Base-by-base conservation (phyloP, 202 grass and related monocot species). In the Brachypodium distachyon region DNA sequence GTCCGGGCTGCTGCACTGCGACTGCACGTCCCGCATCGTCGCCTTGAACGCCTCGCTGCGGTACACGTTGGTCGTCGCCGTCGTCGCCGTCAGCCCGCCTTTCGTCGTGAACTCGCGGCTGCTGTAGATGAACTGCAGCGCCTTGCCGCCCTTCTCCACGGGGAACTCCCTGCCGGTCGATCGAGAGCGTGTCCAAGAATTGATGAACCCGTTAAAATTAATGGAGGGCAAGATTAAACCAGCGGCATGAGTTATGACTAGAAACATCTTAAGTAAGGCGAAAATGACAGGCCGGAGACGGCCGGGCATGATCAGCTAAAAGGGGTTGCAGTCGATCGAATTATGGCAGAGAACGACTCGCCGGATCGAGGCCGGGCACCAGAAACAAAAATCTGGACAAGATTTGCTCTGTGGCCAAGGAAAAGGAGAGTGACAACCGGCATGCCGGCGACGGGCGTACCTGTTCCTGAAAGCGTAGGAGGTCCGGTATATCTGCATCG, bases 401-500 rank as follows among this genome's bases (percentile, higher is more conserved):
- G 40, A 68, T 44, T 44, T 42, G 21, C 62, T 41, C n/a, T 6
- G n/a, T n/a, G n/a, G n/a, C n/a, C n/a, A n/a, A n/a, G n/a, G n/a
- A n/a, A n/a, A n/a, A n/a, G n/a, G n/a, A n/a, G n/a, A n/a, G n/a
- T n/a, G n/a, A n/a, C n/a, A n/a, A n/a, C n/a, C n/a, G n/a, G n/a
- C n/a, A n/a, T n/a, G n/a, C n/a, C n/a, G n/a, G 21, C 21, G 37
- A 13, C 21, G 5, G 40, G 13, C 21, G 38, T 33, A 91, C 94
- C 94, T 78, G 89, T 97, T 92, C 73, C 94, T 86, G 81, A 92
- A 94, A 12, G 94, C 94, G 86, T 92, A 97, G 66, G 94, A 97
- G 22, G 78, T 81, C 3, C 79, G 38, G 81, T 92, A 97, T 56
- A 94, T 92, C 86, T 97, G 88, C 91, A 97, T 97, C 26, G 91